Conservation (phyloP, 148 eudicot genomes). For the Spergularia bocconei region DNA sequence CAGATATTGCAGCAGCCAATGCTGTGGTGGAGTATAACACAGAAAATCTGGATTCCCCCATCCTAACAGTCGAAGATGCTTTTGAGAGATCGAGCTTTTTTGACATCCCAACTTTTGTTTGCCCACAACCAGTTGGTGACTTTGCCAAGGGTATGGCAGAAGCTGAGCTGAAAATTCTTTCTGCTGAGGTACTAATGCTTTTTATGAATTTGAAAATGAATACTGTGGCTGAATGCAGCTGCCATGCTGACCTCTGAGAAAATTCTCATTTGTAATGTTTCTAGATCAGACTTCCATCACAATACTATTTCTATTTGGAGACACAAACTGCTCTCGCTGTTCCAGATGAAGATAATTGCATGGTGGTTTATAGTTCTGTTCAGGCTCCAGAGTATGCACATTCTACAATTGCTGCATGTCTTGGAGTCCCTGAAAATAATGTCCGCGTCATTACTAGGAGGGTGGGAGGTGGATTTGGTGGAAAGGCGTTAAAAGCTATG, state of each 20-base stretch:
- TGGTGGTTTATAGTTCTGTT: slow-evolving; percentile 73
- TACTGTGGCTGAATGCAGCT: neutral
- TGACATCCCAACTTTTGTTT: slow-evolving; percentile 50
- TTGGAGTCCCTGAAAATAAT: slow-evolving; percentile 80
- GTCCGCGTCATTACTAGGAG: slow-evolving; percentile 84
- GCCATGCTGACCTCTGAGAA: slow-evolving; percentile 40
- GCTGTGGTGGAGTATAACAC: slow-evolving; percentile 66
- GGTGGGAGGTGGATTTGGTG: slow-evolving; percentile 97
- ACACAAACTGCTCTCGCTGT: slow-evolving; percentile 82
- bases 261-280: slow-evolving; percentile 23
- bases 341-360: slow-evolving; percentile 93
- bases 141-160: slow-evolving; percentile 84
- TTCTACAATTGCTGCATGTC: slow-evolving; percentile 53
- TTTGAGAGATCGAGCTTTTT: slow-evolving; percentile 74
- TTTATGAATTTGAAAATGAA: neutral
- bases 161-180: slow-evolving; percentile 81
- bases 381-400: slow-evolving; percentile 67
- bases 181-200: slow-evolving; percentile 55
- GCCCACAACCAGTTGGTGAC: slow-evolving; percentile 65
- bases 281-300: slow-evolving; percentile 74
- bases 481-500: slow-evolving; percentile 65
- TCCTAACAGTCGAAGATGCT: slow-evolving; percentile 89
- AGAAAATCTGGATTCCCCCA: slow-evolving; percentile 68
- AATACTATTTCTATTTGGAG: slow-evolving; percentile 85
- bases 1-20: slow-evolving; percentile 69